Percentiles rank a stretch among this genome's conserved stretches.
Evolutionary conservation across 768 basidiomycete genomes (phyloP).

Genomic region (Mrakia blollopis): DNA sequence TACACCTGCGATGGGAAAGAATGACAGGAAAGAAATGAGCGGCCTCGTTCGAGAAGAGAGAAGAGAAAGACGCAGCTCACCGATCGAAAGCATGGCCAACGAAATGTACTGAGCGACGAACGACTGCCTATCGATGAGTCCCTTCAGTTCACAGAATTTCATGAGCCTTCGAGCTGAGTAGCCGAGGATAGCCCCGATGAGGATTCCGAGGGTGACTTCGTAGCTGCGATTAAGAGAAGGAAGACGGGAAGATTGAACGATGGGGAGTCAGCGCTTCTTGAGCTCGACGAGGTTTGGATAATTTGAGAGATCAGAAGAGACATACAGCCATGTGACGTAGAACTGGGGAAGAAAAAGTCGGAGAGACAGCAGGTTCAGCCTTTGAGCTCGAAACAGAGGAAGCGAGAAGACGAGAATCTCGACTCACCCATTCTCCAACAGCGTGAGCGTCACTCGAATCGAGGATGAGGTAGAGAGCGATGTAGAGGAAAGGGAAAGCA

Average conservation of each 20-base stretch:
- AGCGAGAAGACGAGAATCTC: neutral
- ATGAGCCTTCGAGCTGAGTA: constrained; percentile 78
- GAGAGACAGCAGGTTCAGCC: no score
- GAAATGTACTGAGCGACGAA: constrained; percentile 72
- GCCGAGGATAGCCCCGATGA: constrained; percentile 71
- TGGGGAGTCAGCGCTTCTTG: neutral
- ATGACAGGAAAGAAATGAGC: constrained; percentile 45
- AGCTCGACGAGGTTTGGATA: constrained; percentile 45
- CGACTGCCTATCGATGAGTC: constrained; percentile 87
- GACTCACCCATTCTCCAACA: constrained; percentile 64
- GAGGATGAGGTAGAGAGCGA: constrained; percentile 79
- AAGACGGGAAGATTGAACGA: neutral
- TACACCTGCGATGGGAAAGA: constrained; percentile 59
- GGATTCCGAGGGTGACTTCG: constrained; percentile 67
- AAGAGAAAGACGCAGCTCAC: constrained; percentile 33
- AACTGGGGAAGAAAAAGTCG: constrained; percentile 31
- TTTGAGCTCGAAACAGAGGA: constrained; percentile 48
- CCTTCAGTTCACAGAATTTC: constrained; percentile 81
- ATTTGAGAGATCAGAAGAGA: neutral
- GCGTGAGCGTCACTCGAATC: constrained; percentile 60
- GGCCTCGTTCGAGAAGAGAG: neutral
- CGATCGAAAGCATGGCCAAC: constrained; percentile 44
- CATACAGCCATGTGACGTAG: constrained; percentile 68
- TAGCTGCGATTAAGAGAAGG: constrained; percentile 45
- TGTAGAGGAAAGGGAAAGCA: constrained; percentile 35